A percentile compares a stretch with the other conserved stretches of the same genome.
These are phyloP conservation scores for Kitagawia praeruptora DNA, from an alignment of 129 eudicot genomes.

Conservation along the genomic window DNA sequence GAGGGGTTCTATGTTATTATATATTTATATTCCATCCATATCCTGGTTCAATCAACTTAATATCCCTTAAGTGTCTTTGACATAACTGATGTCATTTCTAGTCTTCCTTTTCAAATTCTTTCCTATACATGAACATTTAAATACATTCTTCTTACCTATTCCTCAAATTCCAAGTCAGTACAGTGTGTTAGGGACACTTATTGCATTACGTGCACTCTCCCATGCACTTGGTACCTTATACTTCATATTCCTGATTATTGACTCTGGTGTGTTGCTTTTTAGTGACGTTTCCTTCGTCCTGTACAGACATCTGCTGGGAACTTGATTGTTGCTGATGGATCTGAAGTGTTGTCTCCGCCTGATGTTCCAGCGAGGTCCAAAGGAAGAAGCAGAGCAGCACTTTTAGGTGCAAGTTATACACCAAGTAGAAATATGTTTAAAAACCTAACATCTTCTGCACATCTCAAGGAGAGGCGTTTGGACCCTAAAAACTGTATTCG, in stretches of 20 bases:
- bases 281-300: not conserved
- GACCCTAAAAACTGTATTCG: not conserved
- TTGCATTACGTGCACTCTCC: not conserved
- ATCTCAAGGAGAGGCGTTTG: slow-evolving; percentile 3
- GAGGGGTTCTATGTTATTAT: too few species aligned
- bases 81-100: not conserved
- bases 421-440: not conserved
- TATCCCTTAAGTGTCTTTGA: too few species aligned
- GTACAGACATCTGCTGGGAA: slow-evolving; percentile 23
- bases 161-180: not conserved
- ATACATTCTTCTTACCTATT: not conserved
- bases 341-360: slow-evolving; percentile 22
- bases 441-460: not conserved
- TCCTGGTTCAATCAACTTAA: too few species aligned
- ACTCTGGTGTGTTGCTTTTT: not conserved
- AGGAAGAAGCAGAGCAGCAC: slow-evolving; percentile 2
- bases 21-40: too few species aligned
- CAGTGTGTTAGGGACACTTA: not conserved
- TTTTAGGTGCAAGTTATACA: not conserved
- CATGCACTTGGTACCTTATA: not conserved
- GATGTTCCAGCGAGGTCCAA: slow-evolving; percentile 13
- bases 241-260: not conserved
- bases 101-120: not conserved
- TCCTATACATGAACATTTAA: not conserved
- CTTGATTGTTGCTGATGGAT: slow-evolving; percentile 14